Percentiles rank a stretch among this genome's conserved stretches.
Evolutionary conservation across 495 filamentous ascomycete genomes (phyloP).

Genomic region (Penicillium fimorum): DNA sequence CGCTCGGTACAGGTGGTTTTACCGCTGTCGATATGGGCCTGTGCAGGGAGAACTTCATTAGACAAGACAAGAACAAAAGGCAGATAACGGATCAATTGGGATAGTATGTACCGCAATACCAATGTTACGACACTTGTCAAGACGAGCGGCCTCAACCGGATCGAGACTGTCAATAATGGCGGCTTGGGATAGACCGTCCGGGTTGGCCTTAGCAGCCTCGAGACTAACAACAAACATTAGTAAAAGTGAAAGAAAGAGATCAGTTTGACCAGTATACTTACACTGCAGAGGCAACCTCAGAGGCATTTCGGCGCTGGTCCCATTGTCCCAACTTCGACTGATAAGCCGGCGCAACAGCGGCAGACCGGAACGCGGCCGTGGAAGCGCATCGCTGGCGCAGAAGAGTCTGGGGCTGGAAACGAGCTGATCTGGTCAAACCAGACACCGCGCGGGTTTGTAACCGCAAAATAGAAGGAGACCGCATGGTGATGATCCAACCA

Average conservation of each 20-base stretch:
- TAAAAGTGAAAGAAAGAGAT: slow-evolving; percentile 1
- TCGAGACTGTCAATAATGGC: slow-evolving; percentile 71
- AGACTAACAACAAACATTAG: slow-evolving; percentile 35
- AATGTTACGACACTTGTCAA: slow-evolving; percentile 87
- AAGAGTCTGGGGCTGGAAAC: slow-evolving; percentile 41
- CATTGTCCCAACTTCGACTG: slow-evolving; percentile 39
- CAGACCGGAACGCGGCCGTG: slow-evolving; percentile 42
- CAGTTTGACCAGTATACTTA: slow-evolving; percentile 21
- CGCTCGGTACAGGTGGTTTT: slow-evolving; percentile 98
- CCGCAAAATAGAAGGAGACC: slow-evolving; percentile 47
- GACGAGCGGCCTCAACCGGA: slow-evolving; percentile 69
- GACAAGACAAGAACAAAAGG: slow-evolving; percentile 13
- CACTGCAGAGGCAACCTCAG: slow-evolving; percentile 42
- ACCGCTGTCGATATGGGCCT: slow-evolving; percentile 98
- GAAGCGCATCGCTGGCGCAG: slow-evolving; percentile 41
- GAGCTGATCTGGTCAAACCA: slow-evolving; percentile 43
- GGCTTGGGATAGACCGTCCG: slow-evolving; percentile 59
- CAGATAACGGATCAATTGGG: background rate
- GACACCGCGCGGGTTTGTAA: slow-evolving; percentile 43
- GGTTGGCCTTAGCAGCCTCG: slow-evolving; percentile 61
- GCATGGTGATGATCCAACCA: slow-evolving; percentile 40
- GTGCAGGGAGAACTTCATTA: slow-evolving; percentile 16
- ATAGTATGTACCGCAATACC: slow-evolving; percentile 79
- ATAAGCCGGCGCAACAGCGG: slow-evolving; percentile 41
- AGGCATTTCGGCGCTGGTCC: slow-evolving; percentile 44